Base-by-base conservation (phyloP, 2,329 filamentous ascomycete genomes). In the Alternaria sp. region DNA sequence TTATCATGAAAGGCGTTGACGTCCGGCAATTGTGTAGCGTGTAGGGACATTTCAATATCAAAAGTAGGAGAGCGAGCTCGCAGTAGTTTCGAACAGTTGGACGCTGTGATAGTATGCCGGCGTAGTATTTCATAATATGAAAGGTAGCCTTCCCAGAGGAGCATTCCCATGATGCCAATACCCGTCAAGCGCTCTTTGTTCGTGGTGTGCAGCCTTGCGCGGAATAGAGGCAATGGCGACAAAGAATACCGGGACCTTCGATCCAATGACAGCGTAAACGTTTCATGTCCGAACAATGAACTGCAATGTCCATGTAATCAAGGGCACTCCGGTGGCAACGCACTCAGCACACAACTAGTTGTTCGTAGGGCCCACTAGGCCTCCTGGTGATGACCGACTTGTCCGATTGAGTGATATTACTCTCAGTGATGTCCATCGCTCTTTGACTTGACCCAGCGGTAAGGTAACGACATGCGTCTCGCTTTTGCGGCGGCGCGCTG, bases 401-500 rank as follows among this genome's bases (percentile, higher is more conserved):
- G 23, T 24, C 6, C 3, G 31, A 29, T 2, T 5, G 10, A 2
- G 31, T 26, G 17, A 13, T n/a, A 9, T 33, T 29, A 52, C 5
- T 34, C 44, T 17, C 23, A 13, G 9, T 54, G 51, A 17, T 37
- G 21, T 44, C 31, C 44, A 10, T 58, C 57, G 41, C 53, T 58
- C 46, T 50, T 59, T 13, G 65, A 46, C 11, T 44, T 52, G 4
- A 55, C 41, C 62, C 63, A 66, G 28, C 60, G 60, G 39, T 61
- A 54, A 3, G 70, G 67, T 5, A 71, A 48, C 1, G 71, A 67
- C 51, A 74, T 57, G 10, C 67, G 67, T 56, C 69, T 74, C 11
- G 67, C 62, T 45, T 63, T 68, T 8, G 65, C 60, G 8, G 62
- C 54, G 9, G 64, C 67, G 24, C 67, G 67, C 21, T 67, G 61